phyloP scores from a whole-genome alignment of 495 filamentous ascomycete species.

The Penicillium bovifimosum region DNA sequence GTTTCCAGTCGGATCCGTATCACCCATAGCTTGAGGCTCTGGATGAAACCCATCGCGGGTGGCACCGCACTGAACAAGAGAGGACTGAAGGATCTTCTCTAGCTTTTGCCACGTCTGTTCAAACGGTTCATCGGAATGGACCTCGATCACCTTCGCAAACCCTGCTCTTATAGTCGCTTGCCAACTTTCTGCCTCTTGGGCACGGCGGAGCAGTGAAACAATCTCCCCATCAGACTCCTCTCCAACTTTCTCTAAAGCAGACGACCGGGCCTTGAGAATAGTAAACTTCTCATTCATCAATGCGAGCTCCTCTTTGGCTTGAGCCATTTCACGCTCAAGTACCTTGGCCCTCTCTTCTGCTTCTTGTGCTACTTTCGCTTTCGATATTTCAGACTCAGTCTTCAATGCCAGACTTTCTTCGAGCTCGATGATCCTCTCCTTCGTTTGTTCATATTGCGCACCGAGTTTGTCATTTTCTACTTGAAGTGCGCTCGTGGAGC shows the following conservation, averaged over 20 bases:
- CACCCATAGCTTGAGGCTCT: neutral
- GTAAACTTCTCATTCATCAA: conserved; percentile 10
- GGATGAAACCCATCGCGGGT: neutral
- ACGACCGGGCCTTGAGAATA: conserved; percentile 9
- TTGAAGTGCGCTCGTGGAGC: conserved; percentile 14
- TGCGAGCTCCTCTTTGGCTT: conserved; percentile 16
- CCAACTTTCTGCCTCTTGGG: conserved; percentile 26
- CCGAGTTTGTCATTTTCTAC: conserved; percentile 18
- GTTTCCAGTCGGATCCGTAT: neutral
- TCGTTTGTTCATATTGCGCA: conserved; percentile 21
- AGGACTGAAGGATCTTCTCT: conserved; percentile 11
- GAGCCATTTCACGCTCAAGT: conserved; percentile 2
- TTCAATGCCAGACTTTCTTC: conserved; percentile 10
- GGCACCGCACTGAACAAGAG: neutral
- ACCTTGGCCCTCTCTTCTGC: conserved; percentile 6
- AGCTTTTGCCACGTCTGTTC: conserved; percentile 16
- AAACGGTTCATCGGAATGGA: conserved; percentile 10
- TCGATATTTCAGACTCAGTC: conserved; percentile 1
- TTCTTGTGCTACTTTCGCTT: neutral
- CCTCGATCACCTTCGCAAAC: conserved; percentile 8
- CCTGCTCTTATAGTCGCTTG: conserved; percentile 18
- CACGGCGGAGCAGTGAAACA: conserved; percentile 18
- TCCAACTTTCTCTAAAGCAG: conserved; percentile 17
- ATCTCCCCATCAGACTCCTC: conserved; percentile 23
- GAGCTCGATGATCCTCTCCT: conserved; percentile 12